Conservation (phyloP, 768 basidiomycete genomes). For the Coprinopsis sp. region DNA sequence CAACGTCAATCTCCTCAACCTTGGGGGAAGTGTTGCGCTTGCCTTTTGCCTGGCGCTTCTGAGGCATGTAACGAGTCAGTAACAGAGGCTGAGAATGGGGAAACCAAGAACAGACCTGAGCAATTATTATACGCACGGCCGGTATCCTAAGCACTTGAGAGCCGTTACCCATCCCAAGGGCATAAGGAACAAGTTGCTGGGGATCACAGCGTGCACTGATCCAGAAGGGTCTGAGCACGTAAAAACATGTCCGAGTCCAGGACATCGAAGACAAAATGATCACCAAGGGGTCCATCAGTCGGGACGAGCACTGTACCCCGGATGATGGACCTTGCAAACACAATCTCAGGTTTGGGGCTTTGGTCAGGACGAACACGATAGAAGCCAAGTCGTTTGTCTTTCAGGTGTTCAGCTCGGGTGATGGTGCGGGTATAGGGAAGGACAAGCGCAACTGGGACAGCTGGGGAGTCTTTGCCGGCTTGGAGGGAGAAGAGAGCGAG, state of each 20-base stretch:
- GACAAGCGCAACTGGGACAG: not conserved
- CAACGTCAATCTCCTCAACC: too few species aligned
- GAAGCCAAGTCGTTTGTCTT: not conserved
- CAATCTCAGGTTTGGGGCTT: not conserved
- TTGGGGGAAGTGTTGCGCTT: too few species aligned
- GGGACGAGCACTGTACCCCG: not conserved
- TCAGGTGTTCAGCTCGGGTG: not conserved
- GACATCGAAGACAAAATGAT: slow-evolving; percentile 1
- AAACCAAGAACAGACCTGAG: too few species aligned
- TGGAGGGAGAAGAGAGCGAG: not conserved
- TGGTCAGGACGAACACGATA: not conserved
- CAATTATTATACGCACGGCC: too few species aligned
- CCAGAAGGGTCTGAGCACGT: not conserved
- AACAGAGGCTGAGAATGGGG: too few species aligned
- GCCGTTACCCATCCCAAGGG: too few species aligned
- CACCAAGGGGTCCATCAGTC: not conserved
- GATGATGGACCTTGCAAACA: slow-evolving; percentile 1
- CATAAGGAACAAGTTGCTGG: too few species aligned
- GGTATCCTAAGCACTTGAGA: too few species aligned
- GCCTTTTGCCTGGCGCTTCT: too few species aligned
- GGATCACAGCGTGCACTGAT: too few species aligned
- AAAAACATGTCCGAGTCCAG: slow-evolving; percentile 3
- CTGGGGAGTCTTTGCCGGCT: not conserved
- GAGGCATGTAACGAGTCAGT: too few species aligned
- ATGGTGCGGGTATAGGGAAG: not conserved